A percentile compares a stretch with the other conserved stretches of the same genome.
phyloP scores from a whole-genome alignment of 192 early-diverging fungal species.

The Cetraspora pellucida region DNA sequence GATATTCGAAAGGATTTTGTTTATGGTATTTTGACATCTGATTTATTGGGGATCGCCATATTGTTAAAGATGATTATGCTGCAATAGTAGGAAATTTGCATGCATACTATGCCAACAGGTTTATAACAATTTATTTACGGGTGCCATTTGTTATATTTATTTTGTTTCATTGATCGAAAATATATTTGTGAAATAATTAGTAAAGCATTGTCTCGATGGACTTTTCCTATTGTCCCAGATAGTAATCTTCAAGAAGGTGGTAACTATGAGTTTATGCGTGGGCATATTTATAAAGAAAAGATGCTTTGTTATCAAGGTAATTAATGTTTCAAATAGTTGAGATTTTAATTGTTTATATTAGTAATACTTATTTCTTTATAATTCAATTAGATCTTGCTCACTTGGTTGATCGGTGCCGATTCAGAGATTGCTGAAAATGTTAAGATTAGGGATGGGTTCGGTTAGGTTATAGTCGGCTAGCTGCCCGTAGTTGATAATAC shows the following conservation, averaged over 20 bases:
- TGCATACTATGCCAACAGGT: conserved; percentile 77
- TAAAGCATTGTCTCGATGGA: conserved; percentile 88
- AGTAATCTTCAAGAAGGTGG: conserved; percentile 72
- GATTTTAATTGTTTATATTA: background rate
- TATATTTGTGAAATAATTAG: conserved; percentile 48
- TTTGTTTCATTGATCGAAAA: background rate
- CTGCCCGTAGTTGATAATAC: too few relatives aligned
- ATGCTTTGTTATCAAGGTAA: conserved; percentile 72
- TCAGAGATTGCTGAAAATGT: conserved; percentile 77
- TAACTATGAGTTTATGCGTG: conserved; percentile 72
- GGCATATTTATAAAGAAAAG: conserved; percentile 85
- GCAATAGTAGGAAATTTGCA: conserved; percentile 66
- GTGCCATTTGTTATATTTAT: background rate
- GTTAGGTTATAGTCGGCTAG: too few relatives aligned
- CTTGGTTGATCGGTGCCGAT: conserved; percentile 77
- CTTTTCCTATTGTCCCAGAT: conserved; percentile 94
- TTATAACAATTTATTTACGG: background rate
- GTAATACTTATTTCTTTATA: background rate
- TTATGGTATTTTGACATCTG: conserved; percentile 84
- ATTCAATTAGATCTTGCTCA: conserved; percentile 50
- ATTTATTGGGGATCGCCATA: conserved; percentile 80
- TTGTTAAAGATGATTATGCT: conserved; percentile 68
- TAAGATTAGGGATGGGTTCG: too few relatives aligned
- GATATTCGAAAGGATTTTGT: too few relatives aligned
- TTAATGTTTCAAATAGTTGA: background rate